Conservation (phyloP, 106 monocot species). For the Dendrobium huoshanense region DNA sequence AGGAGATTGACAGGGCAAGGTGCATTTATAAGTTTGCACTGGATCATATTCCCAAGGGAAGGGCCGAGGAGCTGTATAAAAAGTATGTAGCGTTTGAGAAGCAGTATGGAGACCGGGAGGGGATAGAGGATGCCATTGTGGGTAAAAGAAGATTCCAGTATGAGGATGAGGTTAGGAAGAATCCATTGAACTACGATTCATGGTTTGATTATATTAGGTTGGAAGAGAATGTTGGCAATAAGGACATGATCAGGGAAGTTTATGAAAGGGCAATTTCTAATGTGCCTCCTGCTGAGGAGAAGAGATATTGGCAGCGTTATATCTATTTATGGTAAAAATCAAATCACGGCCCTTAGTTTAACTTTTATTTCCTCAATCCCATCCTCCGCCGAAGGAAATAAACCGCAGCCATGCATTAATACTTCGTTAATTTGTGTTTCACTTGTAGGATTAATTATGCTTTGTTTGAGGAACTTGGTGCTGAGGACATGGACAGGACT, state of each 20-base stretch:
- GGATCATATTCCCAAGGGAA: conserved; percentile 81
- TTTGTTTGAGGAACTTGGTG: conserved; percentile 83
- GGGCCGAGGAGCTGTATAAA: conserved; percentile 74
- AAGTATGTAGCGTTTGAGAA: conserved; percentile 88
- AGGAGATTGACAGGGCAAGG: conserved; percentile 79
- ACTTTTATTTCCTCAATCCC: neutral
- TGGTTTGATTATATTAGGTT: conserved; percentile 92
- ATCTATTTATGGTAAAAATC: conserved; percentile 71
- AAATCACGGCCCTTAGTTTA: neutral
- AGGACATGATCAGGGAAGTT: conserved; percentile 68
- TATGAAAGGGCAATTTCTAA: conserved; percentile 84
- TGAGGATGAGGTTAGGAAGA: conserved; percentile 90
- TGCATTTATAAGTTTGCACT: conserved; percentile 74
- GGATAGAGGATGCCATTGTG: conserved; percentile 91
- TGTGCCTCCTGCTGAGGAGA: conserved; percentile 93
- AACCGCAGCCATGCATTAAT: neutral
- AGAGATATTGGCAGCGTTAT: conserved; percentile 91
- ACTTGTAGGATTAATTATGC: conserved; percentile 77
- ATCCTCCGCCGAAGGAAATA: neutral
- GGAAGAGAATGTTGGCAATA: conserved; percentile 81
- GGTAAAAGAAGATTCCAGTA: conserved; percentile 92
- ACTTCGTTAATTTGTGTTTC: neutral
- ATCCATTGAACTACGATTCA: conserved; percentile 68
- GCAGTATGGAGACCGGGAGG: conserved; percentile 81
- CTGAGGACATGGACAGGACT: conserved; percentile 66